phyloP scores from a whole-genome alignment of 768 basidiomycete species.

The Suillus lakei region DNA sequence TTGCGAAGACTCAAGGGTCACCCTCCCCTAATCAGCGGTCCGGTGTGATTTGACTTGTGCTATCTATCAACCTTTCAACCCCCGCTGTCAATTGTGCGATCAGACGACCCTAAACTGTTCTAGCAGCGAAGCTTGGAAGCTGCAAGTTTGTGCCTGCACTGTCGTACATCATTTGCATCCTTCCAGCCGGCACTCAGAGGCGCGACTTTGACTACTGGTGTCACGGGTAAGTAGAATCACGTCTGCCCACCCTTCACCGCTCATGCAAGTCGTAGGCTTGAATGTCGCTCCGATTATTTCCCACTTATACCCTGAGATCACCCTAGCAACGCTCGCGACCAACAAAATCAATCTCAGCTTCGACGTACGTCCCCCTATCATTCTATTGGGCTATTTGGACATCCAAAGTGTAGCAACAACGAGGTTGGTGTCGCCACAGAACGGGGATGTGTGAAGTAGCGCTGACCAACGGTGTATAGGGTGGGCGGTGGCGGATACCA shows the following conservation, averaged over 20 bases:
- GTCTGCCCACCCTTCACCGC: not conserved
- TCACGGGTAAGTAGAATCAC: constrained; percentile 45
- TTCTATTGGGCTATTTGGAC: constrained; percentile 59
- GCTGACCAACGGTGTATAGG: constrained; percentile 19
- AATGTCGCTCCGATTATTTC: constrained; percentile 63
- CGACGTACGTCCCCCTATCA: constrained; percentile 55
- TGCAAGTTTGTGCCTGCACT: no score
- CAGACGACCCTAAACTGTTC: no score
- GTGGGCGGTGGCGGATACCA: constrained; percentile 61
- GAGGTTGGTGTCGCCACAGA: constrained; percentile 28
- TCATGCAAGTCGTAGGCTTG: constrained; percentile 34
- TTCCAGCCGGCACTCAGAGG: constrained; percentile 59
- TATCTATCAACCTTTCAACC: no score
- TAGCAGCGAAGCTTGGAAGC: no score
- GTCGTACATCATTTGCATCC: constrained; percentile 68
- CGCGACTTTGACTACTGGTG: constrained; percentile 51
- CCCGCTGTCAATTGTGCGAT: no score
- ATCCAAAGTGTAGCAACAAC: constrained; percentile 52
- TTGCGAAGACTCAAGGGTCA: no score
- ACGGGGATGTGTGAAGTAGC: not conserved
- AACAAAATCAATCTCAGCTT: constrained; percentile 61
- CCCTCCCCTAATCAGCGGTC: no score
- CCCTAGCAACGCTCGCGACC: constrained; percentile 49
- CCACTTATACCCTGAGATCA: constrained; percentile 57
- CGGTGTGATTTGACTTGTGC: no score